Evolutionary conservation across 2,329 filamentous ascomycete genomes (phyloP), one percentile per base, ranked within the genome.

Genomic region (Phialophora tarda): DNA sequence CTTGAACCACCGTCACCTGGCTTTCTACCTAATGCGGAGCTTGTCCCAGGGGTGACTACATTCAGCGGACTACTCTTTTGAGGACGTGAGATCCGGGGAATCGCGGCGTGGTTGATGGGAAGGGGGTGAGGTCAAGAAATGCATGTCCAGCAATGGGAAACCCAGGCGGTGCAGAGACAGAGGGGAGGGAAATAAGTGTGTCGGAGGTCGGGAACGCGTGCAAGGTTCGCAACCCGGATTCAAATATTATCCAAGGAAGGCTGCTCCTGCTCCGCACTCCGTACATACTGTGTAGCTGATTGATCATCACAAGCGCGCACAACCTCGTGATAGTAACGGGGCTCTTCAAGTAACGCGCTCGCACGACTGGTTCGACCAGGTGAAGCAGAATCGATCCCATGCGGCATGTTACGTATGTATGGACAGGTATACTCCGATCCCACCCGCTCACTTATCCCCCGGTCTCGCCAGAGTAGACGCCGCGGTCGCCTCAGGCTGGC

Each of bases 391-490:
- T n/a, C 14, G 6, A 44, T 8, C 14, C 38, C 38, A 44, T n/a
- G 6, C 17, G 3, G 38, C 38, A n/a, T 44, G 38, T 44, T n/a
- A 6, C 17, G 17, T 17, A 44, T 8, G 38, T 17, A 3, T 8
- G 2, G 1, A 44, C n/a, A 12, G 12, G 1, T 21, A 2, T 21
- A n/a, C 23, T 10, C 34, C 1, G 2, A 17, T 38, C n/a, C 53
- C 14, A 7, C 17, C 38, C 26, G n/a, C 23, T 48, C 30, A 59
- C 53, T 63, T 64, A n/a, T 59, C 41, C 14, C 59, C 60, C 30
- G 67, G 69, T 47, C 57, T 51, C 24, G 59, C 64, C 11, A 71
- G 44, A 3, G 62, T 71, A 21, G 69, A 69, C n/a, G 69, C 69
- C 4, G 67, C 69, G n/a, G 67, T 71, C 38, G 67, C 59, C 26